A percentile compares a stretch with the other conserved stretches of the same genome.
Conservation (phyloP, 2,329 filamentous ascomycete species). For the Botrytis medusae region DNA sequence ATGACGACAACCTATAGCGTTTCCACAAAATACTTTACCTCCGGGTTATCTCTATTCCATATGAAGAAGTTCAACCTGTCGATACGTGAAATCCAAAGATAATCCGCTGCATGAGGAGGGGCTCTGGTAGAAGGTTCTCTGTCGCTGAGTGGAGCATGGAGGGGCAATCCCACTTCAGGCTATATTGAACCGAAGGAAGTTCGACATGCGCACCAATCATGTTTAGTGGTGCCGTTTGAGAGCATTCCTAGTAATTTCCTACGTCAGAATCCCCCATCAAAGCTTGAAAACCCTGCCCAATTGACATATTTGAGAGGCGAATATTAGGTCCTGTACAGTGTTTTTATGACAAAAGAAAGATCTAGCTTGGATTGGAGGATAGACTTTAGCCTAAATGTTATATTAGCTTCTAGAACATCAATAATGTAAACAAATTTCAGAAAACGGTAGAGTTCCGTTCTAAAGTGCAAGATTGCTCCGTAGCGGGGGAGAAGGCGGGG, state of each 20-base stretch:
- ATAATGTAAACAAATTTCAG: not conserved
- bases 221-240: not conserved
- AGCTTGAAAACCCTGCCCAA: not conserved
- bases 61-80: constrained; percentile 6
- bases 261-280: not conserved
- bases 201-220: constrained; percentile 32
- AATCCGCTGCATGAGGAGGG: constrained; percentile 19
- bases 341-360: not conserved
- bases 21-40: constrained; percentile 3
- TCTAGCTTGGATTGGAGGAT: not conserved
- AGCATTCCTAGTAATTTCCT: not conserved
- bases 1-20: constrained; percentile 16
- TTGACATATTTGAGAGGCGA: not conserved
- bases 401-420: not conserved
- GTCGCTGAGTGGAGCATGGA: constrained; percentile 10
- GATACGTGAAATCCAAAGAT: constrained; percentile 3
- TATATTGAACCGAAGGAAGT: constrained; percentile 17
- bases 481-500: constrained; percentile 1
- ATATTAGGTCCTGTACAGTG: not conserved
- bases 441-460: not conserved
- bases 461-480: not conserved
- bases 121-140: constrained; percentile 15
- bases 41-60: constrained; percentile 10
- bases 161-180: constrained; percentile 27
- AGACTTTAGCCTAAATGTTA: not conserved